A percentile compares a stretch with the other conserved stretches of the same genome.
These are phyloP conservation scores for Thuja plicata DNA, from an alignment of 83 land plant species.

Conservation along the genomic window DNA sequence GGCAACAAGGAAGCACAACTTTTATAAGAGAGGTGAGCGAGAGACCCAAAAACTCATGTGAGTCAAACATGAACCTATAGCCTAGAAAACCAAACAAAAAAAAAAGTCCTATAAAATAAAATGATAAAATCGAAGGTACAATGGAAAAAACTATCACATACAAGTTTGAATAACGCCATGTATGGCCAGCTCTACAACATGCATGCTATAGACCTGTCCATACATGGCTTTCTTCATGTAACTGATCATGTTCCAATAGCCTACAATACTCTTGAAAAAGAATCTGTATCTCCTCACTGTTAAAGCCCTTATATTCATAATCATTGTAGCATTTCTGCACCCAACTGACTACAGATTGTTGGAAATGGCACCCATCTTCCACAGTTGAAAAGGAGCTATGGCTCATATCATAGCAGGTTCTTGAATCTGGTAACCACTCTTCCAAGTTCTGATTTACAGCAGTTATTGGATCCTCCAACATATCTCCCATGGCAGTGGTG, in stretches of 20 bases:
- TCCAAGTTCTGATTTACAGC: background rate
- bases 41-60: too few relatives aligned
- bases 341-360: background rate
- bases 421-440: background rate
- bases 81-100: too few relatives aligned
- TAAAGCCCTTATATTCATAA: background rate
- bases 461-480: background rate
- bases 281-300: background rate
- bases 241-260: background rate
- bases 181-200: too few relatives aligned
- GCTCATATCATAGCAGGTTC: background rate
- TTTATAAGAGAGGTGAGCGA: too few relatives aligned
- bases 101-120: too few relatives aligned
- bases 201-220: too few relatives aligned
- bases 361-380: background rate
- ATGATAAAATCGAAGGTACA: too few relatives aligned
- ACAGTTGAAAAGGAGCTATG: background rate
- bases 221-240: background rate
- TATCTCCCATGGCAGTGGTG: background rate
- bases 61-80: too few relatives aligned
- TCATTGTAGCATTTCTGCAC: background rate
- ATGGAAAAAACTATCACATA: too few relatives aligned
- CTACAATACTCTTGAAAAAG: background rate
- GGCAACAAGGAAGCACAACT: too few relatives aligned
- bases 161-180: too few relatives aligned